Conservation (phyloP, 2,329 filamentous ascomycete species). For the Aureobasidium melanogenum region DNA sequence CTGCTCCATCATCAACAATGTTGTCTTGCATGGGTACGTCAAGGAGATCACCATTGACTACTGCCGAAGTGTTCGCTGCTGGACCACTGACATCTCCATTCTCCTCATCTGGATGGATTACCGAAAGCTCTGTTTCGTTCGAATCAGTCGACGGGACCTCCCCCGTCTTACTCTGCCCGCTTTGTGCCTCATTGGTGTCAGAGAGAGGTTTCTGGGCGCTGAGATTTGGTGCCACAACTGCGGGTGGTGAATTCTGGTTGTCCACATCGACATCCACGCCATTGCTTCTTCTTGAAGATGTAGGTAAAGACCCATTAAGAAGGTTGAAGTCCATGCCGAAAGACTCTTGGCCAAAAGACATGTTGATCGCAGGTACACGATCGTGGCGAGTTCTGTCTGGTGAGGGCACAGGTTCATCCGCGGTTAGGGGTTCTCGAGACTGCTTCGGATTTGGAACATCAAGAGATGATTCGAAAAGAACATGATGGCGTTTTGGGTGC, state of each 20-base stretch:
- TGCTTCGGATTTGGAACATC: neutral
- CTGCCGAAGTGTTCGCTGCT: no score
- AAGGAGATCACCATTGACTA: neutral
- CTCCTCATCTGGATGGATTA: neutral
- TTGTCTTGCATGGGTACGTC: neutral
- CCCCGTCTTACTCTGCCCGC: no score
- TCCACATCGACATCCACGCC: no score
- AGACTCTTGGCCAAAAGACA: constrained; percentile 17
- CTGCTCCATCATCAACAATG: neutral
- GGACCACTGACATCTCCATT: neutral
- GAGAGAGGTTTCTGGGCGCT: neutral
- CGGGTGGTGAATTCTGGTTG: neutral
- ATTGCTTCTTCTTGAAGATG: neutral
- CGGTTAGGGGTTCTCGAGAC: neutral
- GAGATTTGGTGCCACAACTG: neutral
- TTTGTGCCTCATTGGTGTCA: neutral
- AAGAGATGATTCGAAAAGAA: neutral
- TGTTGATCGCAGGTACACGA: constrained; percentile 17
- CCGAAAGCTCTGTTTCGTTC: neutral
- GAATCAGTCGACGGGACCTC: neutral
- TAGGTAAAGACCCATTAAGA: constrained; percentile 3
- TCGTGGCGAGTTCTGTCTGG: neutral
- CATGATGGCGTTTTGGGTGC: neutral
- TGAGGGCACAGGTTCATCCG: neutral
- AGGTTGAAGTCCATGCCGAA: constrained; percentile 16